Base-by-base conservation (phyloP, 2,329 filamentous ascomycete genomes). In the Claviceps pazoutovae region DNA sequence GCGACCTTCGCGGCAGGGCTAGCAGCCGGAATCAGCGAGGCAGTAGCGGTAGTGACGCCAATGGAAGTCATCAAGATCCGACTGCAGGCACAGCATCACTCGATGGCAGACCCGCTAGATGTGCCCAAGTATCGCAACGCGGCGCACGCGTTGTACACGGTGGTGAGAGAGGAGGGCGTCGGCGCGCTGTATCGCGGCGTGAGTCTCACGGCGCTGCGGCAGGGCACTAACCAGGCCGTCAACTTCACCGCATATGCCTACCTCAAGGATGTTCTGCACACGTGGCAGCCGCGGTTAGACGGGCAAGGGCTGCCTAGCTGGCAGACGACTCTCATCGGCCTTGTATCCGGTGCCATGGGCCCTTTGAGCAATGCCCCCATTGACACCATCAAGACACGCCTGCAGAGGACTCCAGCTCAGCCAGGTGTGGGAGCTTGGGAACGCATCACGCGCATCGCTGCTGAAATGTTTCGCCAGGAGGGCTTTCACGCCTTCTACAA, bases 61-160 rank as follows among this genome's bases (percentile, higher is more conserved):
- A 98, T 98, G 93, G 93, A 98, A 74, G 93, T 98, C 56, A 82
- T 98, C 71, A 98, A 98, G 79, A 98, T 98, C 66, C 86, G 93
- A 48, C 80, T 98, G 60, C 93, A 98, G 76, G 91, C 91, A 4
- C 93, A 98, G 72, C 88, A 96, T 73, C 93, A 98, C 80, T 88
- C 82, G 66, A 93, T 98, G 84, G 89, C 93, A 48, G 93, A 98
- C 66, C 93, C 93, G 5, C 83, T 97, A 59, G 93, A 97, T 67
- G 70, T 96, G 8, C 93, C 93, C 57, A 97, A 97, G 73, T 97
- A 97, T 75, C 87, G 91, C 66, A 96, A 95, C 70, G 91, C 91
- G 26, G 89, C 89, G 17, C 80, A 84, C 67, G 80, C 80, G 6
- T 70, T 82, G 17, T 95, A 94, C 72, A 96, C 90, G 5, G 89